These are phyloP conservation scores for Gracilaria domingensis DNA, from an alignment of 23 red algal genomes.

Conservation along the genomic window DNA sequence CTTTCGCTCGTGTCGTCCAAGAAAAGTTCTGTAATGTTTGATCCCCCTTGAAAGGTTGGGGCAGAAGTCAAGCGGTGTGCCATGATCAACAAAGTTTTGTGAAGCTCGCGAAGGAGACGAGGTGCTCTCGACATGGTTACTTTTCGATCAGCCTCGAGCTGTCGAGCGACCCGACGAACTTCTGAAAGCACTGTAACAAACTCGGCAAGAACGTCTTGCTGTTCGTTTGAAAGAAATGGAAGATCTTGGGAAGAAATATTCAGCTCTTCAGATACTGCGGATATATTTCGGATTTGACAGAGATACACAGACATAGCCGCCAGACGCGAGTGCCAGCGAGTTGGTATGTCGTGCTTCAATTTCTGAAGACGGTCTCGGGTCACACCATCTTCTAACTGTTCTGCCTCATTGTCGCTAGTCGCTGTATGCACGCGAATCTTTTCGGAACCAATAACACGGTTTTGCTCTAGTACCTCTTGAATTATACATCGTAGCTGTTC, in stretches of 20 bases:
- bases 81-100: background rate
- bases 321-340: background rate
- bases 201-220: background rate
- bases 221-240: background rate
- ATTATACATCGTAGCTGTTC: background rate
- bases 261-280: background rate
- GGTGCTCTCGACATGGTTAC: conserved; percentile 1
- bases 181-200: background rate
- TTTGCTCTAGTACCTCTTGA: background rate
- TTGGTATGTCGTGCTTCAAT: background rate
- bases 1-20: background rate
- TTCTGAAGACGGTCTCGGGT: background rate
- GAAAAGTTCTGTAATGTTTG: background rate
- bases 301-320: background rate
- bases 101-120: background rate
- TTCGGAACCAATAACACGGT: background rate
- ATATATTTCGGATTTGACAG: background rate
- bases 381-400: background rate
- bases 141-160: background rate
- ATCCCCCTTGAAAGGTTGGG: background rate
- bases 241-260: background rate
- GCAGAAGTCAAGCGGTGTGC: background rate
- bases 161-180: background rate
- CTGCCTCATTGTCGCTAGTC: background rate
- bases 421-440: background rate